Evolutionary conservation across 73 alveolate genomes (phyloP).

Genomic region (Paramecium primaurelia): DNA sequence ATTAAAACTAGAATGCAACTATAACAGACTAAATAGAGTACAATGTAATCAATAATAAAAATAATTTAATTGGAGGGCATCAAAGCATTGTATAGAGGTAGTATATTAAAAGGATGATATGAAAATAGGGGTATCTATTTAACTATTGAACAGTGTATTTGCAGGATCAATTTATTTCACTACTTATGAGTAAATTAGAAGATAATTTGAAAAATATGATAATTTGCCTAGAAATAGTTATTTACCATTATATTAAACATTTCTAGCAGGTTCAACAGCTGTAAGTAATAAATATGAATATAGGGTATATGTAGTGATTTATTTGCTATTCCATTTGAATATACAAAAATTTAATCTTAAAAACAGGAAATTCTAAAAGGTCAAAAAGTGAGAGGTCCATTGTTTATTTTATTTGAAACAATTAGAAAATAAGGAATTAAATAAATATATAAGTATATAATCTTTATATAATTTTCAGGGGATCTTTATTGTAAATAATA

Average conservation of each 20-base stretch:
- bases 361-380: background rate
- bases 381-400: background rate
- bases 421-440: background rate
- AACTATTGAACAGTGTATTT: constrained; percentile 19
- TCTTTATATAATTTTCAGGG: background rate
- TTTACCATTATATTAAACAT: constrained; percentile 4
- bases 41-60: background rate
- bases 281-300: background rate
- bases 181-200: background rate
- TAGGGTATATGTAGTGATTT: constrained; percentile 21
- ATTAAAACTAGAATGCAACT: background rate
- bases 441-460: background rate
- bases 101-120: background rate
- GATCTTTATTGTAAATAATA: background rate
- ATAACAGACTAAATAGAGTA: background rate
- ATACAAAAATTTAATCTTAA: background rate
- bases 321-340: constrained; percentile 18
- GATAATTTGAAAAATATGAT: background rate
- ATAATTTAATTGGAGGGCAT: background rate
- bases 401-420: background rate
- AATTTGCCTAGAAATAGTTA: background rate
- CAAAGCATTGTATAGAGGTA: constrained; percentile 9
- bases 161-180: constrained; percentile 40
- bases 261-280: constrained; percentile 12
- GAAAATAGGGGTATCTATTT: constrained; percentile 2